phyloP scores from a whole-genome alignment of 257 asterid genomes.

The Avicennia marina region DNA sequence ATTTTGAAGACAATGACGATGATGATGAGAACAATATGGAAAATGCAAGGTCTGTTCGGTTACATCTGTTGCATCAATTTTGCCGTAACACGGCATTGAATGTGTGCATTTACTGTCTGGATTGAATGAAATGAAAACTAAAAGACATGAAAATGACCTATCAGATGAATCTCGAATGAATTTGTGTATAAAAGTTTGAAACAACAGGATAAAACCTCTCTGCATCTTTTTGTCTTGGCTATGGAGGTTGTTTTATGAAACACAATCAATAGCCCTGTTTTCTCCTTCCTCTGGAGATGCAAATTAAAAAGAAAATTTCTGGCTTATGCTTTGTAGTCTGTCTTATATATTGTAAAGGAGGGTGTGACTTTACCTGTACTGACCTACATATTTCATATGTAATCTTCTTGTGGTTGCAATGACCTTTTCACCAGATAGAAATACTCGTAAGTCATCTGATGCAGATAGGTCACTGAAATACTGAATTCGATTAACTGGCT shows the following conservation, averaged over 20 bases:
- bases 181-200: background rate
- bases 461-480: background rate
- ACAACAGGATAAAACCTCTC: background rate
- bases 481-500: background rate
- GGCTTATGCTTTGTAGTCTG: background rate
- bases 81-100: background rate
- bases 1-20: constrained; percentile 47
- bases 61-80: background rate
- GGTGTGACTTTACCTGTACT: background rate
- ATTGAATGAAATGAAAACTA: too few relatives aligned
- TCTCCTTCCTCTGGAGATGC: background rate
- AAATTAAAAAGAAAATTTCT: background rate
- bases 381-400: too few relatives aligned
- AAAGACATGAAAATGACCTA: too few relatives aligned
- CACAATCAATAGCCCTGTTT: background rate
- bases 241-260: background rate
- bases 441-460: constrained; percentile 5
- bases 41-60: constrained; percentile 50
- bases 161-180: too few relatives aligned
- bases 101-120: too few relatives aligned
- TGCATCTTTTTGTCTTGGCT: background rate
- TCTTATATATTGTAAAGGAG: background rate
- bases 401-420: too few relatives aligned
- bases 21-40: constrained; percentile 42
- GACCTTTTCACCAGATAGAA: too few relatives aligned